Evolutionary conservation across 1,284 basidiomycete genomes (phyloP).

Genomic region (Ustilago shanxiensis): DNA sequence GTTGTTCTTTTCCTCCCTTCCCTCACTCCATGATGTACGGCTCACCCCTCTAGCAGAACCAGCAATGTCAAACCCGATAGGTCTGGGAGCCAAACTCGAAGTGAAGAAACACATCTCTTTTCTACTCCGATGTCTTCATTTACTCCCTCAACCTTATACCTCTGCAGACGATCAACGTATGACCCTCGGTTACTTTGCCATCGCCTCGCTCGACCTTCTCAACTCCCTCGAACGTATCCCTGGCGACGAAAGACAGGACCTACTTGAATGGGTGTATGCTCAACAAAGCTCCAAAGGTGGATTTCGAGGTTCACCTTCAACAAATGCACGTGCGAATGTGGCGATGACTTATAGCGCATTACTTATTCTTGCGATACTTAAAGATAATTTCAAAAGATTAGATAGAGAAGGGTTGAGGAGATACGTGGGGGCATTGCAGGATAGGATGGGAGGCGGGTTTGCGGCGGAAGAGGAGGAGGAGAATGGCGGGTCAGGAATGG

Average conservation of each 20-base stretch:
- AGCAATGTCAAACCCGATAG: not conserved
- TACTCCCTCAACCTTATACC: conserved; percentile 62
- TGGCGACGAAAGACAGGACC: conserved; percentile 28
- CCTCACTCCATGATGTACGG: not conserved
- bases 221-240: conserved; percentile 31
- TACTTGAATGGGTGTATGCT: conserved; percentile 83
- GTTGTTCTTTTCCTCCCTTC: conserved; percentile 7
- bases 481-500: not conserved
- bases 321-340: conserved; percentile 30
- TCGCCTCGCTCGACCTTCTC: conserved; percentile 62
- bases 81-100: conserved; percentile 8
- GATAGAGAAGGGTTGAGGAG: conserved; percentile 34
- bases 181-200: conserved; percentile 66
- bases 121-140: conserved; percentile 57
- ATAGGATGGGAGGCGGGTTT: conserved; percentile 52
- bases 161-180: conserved; percentile 65
- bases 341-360: conserved; percentile 67
- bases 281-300: conserved; percentile 75
- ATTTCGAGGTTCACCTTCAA: conserved; percentile 44
- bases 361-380: conserved; percentile 56
- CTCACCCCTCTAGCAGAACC: not conserved
- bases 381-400: conserved; percentile 57
- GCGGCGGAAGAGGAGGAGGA: conserved; percentile 71
- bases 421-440: conserved; percentile 47
- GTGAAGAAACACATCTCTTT: conserved; percentile 60